Evolutionary conservation across 73 alveolate genomes (phyloP), one percentile per base, ranked within the genome.

Genomic region (Uronychia binucleata): DNA sequence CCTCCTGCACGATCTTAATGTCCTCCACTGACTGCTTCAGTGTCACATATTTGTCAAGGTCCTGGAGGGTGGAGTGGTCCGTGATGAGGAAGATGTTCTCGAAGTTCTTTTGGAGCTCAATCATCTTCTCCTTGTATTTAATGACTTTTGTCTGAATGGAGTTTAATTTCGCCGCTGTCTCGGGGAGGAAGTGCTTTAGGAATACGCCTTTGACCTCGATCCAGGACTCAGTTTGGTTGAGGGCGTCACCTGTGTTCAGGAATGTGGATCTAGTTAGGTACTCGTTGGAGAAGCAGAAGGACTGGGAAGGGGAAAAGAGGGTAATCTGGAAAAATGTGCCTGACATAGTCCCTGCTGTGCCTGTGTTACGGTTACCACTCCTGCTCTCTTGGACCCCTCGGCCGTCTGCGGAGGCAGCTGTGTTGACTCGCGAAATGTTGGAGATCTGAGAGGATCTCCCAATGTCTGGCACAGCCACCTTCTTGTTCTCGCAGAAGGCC

Each of bases 71-170:
- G 0, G 74, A 82, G 31, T 34, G 35, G 32, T 85, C 89, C 0
- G 95, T 86, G 5, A 85, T 81, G 0, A 86, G 77, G 88, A 90
- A 90, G 27, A 85, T 77, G 57, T 85, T 90, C 46, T 90, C 95
- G 79, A 85, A 90, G 87, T 58, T 75, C 35, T 74, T 35, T 35
- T 88, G 67, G 32, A 82, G 80, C 31, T 79, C 84, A 30, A 34
- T 59, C 58, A 83, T 84, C 59, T 77, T 60, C 28, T 35, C 79
- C 28, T 88, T 83, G 26, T 58, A 31, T 26, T 57, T 80, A 57
- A 35, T 86, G 28, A 86, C 29, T 77, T 59, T 28, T 0, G 1
- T 75, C 59, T 76, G 59, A 28, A 79, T 28, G 1, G 78, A 8
- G 1, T 30, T 1, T 0, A 78, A 78, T 28, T 32, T 19, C 1